These are phyloP conservation scores for Russula brevipes DNA, from an alignment of 768 basidiomycete species.

Conservation along the genomic window DNA sequence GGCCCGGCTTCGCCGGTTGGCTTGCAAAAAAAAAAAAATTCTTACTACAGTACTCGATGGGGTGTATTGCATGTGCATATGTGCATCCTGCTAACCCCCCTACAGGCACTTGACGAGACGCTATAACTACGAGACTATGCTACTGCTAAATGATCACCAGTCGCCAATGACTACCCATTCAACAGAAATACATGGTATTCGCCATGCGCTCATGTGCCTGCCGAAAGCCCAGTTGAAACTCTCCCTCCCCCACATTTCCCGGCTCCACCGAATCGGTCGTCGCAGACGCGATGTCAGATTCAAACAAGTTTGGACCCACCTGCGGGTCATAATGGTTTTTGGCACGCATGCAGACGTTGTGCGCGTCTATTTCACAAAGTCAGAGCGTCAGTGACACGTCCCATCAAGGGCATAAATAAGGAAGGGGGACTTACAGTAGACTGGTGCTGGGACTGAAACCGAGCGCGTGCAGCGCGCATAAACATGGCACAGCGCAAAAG, in stretches of 20 bases:
- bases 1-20: too few relatives aligned
- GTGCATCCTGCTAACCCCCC: too few relatives aligned
- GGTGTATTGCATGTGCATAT: too few relatives aligned
- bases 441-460: slow-evolving; percentile 76
- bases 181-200: slow-evolving; percentile 33
- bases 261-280: slow-evolving; percentile 31
- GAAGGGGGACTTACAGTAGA: slow-evolving; percentile 53
- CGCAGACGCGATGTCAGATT: slow-evolving; percentile 33
- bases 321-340: slow-evolving; percentile 74
- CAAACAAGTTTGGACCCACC: slow-evolving; percentile 48
- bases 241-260: neutral
- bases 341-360: slow-evolving; percentile 67
- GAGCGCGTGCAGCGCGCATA: slow-evolving; percentile 79
- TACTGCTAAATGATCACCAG: too few relatives aligned
- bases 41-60: too few relatives aligned
- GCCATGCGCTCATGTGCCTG: slow-evolving; percentile 48
- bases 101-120: too few relatives aligned
- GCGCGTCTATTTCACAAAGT: slow-evolving; percentile 52
- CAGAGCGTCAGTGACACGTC: neutral
- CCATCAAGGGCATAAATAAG: neutral
- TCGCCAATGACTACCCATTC: neutral
- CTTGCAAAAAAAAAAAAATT: too few relatives aligned
- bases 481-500: slow-evolving; percentile 73
- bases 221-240: slow-evolving; percentile 43
- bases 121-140: too few relatives aligned